Base-by-base conservation (phyloP, 1,139 yeast genomes). In the Sugiyamaella grinbergsii region DNA sequence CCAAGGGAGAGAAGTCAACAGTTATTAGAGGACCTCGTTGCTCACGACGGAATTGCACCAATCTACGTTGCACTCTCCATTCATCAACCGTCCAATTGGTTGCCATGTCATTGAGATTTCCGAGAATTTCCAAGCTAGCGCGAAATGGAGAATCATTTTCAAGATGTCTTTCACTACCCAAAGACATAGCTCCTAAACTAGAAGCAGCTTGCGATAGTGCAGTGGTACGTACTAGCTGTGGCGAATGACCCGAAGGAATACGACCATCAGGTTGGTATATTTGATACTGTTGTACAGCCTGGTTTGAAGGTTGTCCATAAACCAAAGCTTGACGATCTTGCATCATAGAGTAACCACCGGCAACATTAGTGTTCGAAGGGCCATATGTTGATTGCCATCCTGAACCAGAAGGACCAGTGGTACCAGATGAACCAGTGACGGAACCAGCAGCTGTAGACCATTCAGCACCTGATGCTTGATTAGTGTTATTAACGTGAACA, bases 1-100 rank as follows among this genome's bases (percentile, higher is more conserved):
- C 61, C 33, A 72, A 59, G 2, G 71, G 64, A 38, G 56, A 50
- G 48, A 73, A 73, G 34, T 62, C 60, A 16, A 67, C 67, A 16
- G 62, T 53, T 26, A 72, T 62, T 6, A 58, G 57, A 1, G 71
- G 62, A 11, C 74, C 75, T 1, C 62, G 60, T 57, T 71, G 76
- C 33, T 56, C 50, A 18, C 70, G 62, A 38, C 61, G 58, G 55
- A 70, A 69, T 52, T 62, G 66, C 7, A 70, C 71, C 40, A 69
- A 61, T 22, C 73, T 62, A 13, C 73, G 59, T 28, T 63, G 61
- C 4, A 60, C 63, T 40, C 60, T 57, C 62, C 64, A 60, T 47
- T 70, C 73, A 28, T 62, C 63, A 28, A 58, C 55, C 1, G 68
- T 58, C 72, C 73, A 69, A 51, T 62, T 56, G 31, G 57, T 61